phyloP scores from a whole-genome alignment of 306 rosid genomes.

The Pyrus pyrifolia region DNA sequence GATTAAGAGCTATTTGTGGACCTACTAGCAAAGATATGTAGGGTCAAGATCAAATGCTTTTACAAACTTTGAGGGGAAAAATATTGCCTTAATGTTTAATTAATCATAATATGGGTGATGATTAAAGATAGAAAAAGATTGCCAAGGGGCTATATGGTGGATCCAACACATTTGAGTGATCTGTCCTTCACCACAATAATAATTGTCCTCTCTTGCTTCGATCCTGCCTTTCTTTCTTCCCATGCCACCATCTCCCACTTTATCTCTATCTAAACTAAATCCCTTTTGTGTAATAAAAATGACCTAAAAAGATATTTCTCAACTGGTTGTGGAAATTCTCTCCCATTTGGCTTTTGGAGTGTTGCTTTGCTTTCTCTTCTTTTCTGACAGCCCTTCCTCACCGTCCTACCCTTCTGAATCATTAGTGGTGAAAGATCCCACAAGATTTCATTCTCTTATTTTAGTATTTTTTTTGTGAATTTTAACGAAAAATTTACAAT shows the following conservation, averaged over 20 bases:
- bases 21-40: constrained; percentile 38
- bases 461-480: neutral
- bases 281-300: neutral
- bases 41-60: constrained; percentile 26
- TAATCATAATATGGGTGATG: constrained; percentile 23
- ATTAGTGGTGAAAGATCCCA: constrained; percentile 36
- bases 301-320: constrained; percentile 18
- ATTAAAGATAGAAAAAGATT: neutral
- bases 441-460: constrained; percentile 21
- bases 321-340: constrained; percentile 18
- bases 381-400: constrained; percentile 28
- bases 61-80: constrained; percentile 42
- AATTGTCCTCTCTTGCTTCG: constrained; percentile 42
- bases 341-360: constrained; percentile 12
- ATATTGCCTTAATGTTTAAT: neutral
- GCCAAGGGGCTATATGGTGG: constrained; percentile 29
- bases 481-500: no score
- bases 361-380: constrained; percentile 45
- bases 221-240: constrained; percentile 19
- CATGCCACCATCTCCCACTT: constrained; percentile 37
- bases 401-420: constrained; percentile 32
- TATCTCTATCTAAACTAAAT: constrained; percentile 2
- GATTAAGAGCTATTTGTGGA: constrained; percentile 23
- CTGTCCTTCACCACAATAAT: constrained; percentile 39
- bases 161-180: constrained; percentile 47